phyloP scores from a whole-genome alignment of 2,329 filamentous ascomycete species.

The Chaetomium sp. region DNA sequence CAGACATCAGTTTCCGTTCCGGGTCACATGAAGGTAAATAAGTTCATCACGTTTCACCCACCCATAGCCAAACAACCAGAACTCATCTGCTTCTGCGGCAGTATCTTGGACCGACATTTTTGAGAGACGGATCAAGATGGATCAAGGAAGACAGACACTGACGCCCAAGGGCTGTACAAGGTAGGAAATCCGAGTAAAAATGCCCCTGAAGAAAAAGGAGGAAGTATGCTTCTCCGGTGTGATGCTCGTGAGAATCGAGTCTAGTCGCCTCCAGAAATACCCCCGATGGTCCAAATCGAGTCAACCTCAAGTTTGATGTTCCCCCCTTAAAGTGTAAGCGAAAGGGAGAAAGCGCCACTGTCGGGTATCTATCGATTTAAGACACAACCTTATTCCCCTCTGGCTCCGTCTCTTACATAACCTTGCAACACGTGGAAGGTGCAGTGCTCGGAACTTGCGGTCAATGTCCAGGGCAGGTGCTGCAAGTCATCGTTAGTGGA shows the following conservation, averaged over 20 bases:
- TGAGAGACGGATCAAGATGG: neutral
- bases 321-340: constrained; percentile 22
- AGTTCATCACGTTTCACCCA: constrained; percentile 42
- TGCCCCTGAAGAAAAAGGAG: neutral
- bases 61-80: constrained; percentile 99
- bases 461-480: constrained; percentile 3
- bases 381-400: neutral
- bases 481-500: constrained; percentile 24
- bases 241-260: neutral
- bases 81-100: constrained; percentile 57
- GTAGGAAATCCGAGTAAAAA: neutral
- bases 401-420: constrained; percentile 8
- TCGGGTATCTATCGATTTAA: neutral
- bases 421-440: constrained; percentile 16
- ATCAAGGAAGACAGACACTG: neutral
- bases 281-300: neutral
- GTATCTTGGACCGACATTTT: constrained; percentile 44
- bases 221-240: neutral
- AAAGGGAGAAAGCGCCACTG: constrained; percentile 22
- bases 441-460: constrained; percentile 12
- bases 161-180: neutral
- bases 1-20: constrained; percentile 10
- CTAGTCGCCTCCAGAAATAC: constrained; percentile 9
- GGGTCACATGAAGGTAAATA: neutral
- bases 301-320: constrained; percentile 25